Conservation (phyloP, 495 filamentous ascomycete species). For the Penicillium manginii region DNA sequence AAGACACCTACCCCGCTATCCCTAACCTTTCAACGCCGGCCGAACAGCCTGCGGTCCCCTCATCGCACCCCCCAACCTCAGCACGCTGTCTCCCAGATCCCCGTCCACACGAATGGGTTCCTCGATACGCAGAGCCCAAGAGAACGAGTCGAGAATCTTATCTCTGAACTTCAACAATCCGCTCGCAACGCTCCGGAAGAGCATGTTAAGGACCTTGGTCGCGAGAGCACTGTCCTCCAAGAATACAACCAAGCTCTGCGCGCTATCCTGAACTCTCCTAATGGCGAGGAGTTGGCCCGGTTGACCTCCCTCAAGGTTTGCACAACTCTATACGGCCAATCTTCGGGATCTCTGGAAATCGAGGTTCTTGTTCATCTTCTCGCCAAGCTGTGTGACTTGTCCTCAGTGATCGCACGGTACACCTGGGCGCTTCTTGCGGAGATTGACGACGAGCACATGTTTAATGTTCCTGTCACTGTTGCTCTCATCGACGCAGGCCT, state of each 20-base stretch:
- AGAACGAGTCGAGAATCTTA: constrained; percentile 67
- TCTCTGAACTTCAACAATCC: constrained; percentile 70
- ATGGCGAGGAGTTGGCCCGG: constrained; percentile 68
- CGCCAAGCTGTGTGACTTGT: constrained; percentile 77
- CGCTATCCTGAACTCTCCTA: constrained; percentile 51
- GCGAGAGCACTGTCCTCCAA: constrained; percentile 65
- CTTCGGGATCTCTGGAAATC: constrained; percentile 65
- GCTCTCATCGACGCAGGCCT: constrained; percentile 74
- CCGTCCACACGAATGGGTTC: constrained; percentile 62
- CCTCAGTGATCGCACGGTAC: constrained; percentile 72
- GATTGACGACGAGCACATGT: constrained; percentile 72
- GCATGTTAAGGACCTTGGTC: constrained; percentile 68
- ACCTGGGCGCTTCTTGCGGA: constrained; percentile 65
- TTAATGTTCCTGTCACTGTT: constrained; percentile 76
- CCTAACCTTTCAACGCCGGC: constrained; percentile 79
- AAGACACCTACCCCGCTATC: constrained; percentile 78
- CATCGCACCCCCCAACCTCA: constrained; percentile 71
- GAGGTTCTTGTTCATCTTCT: constrained; percentile 85
- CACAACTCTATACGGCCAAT: constrained; percentile 65
- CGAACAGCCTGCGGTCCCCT: constrained; percentile 73
- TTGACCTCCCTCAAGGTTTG: constrained; percentile 73
- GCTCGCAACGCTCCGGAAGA: constrained; percentile 69
- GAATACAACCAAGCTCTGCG: constrained; percentile 61
- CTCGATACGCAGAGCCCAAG: constrained; percentile 63
- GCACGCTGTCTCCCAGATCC: constrained; percentile 46